Evolutionary conservation across 2,329 filamentous ascomycete genomes (phyloP), one percentile per base, ranked within the genome.

Genomic region (Fusarium sp.): DNA sequence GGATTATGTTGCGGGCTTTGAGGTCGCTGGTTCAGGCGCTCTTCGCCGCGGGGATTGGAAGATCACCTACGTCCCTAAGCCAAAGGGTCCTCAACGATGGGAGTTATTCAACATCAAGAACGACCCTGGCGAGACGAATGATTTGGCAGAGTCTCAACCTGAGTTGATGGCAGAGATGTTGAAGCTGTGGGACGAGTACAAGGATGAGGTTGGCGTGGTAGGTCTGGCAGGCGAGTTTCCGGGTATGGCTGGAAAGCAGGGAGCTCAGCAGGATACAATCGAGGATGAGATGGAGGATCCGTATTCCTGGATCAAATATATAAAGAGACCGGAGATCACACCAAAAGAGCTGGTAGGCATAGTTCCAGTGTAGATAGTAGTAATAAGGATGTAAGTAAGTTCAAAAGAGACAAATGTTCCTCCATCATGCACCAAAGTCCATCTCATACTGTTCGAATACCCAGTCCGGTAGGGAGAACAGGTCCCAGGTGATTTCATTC

Each of bases 1-100:
- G 20, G 84, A 88, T 52, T 85, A 87, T 64, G 85, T 88, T 12
- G 62, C 58, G 39, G 89, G 88, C 20, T 90, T 89, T 87, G 89
- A 90, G 61, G 86, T 87, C 0, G 89, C 86, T 69, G 88, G 88
- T 1, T 84, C 86, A 8, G 67, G 72, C 1, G 89, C 89, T 0
- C 83, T 90, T 13, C 86, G 89, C 26, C 85, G 85, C 42, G 88
- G 86, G 7, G 83, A 87, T 64, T 90, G 85, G 84, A 90, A 90
- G 77, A 87, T 88, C 8, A 85, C 89, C 18, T 89, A 86, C 73
- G 88, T 90, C 26, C 88, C 87, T 1, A 86, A 86, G 54, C 88
- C 86, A 4, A 66, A 70, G 15, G 78, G 78, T 2, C 24, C 87
- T 0, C 88, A 88, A 69, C 83, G 84, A 28, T 90, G 88, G 89